phyloP scores from a whole-genome alignment of 2,329 filamentous ascomycete genomes.

The Botrytis tulipae region DNA sequence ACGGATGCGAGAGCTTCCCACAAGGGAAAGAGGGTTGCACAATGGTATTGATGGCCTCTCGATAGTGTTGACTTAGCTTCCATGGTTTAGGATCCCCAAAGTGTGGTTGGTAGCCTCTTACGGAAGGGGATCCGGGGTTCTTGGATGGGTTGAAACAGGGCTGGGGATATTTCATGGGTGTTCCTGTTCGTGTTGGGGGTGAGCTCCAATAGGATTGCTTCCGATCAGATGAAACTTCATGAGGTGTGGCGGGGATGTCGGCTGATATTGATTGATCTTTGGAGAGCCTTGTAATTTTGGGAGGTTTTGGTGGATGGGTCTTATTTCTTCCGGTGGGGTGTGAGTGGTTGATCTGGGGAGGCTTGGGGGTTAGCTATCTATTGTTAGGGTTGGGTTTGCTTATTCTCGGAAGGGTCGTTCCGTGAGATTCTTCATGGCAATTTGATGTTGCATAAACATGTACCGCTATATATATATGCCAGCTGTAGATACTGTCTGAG shows the following conservation, averaged over 20 bases:
- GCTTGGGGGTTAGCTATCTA: no score
- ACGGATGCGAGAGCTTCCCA: neutral
- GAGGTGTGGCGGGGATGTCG: neutral
- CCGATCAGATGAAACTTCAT: neutral
- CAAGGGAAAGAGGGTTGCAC: neutral
- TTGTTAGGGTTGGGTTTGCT: neutral
- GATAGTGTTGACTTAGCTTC: conserved; percentile 5
- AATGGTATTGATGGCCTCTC: neutral
- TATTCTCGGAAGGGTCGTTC: neutral
- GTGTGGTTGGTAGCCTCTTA: neutral
- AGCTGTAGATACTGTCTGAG: neutral
- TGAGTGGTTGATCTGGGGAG: neutral
- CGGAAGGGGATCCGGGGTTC: neutral
- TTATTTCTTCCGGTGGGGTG: no score
- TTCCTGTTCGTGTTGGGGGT: neutral
- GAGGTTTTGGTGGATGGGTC: neutral
- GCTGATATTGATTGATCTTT: neutral
- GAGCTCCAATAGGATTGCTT: neutral
- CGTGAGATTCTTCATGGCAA: neutral
- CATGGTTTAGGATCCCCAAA: neutral
- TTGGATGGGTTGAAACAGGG: neutral
- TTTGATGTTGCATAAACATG: neutral
- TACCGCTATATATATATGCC: neutral
- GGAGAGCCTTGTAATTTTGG: neutral
- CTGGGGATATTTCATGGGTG: neutral